A percentile compares a stretch with the other conserved stretches of the same genome.
Evolutionary conservation across 2,329 filamentous ascomycete species (phyloP).

Genomic region (Fusarium luffae): DNA sequence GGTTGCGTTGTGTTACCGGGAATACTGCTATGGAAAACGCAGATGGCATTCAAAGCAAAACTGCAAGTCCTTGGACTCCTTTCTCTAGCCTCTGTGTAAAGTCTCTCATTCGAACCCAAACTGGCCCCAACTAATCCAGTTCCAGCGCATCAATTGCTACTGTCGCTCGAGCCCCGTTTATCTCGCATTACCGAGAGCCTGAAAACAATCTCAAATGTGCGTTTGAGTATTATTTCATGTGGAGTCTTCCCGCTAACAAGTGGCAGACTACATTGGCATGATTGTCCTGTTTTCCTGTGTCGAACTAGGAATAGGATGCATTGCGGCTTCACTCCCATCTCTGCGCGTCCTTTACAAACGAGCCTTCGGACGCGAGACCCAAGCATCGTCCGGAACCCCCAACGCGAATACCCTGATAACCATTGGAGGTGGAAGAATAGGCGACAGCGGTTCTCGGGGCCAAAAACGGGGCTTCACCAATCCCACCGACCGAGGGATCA

Average conservation of each 20-base stretch:
- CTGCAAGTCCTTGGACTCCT: constrained; percentile 4
- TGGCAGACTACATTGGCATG: neutral
- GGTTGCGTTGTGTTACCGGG: neutral
- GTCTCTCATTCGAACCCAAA: fast-evolving
- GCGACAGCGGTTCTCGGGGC: neutral
- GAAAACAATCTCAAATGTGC: constrained; percentile 11
- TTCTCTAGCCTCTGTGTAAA: constrained; percentile 9
- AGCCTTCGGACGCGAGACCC: neutral
- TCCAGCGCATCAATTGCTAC: constrained; percentile 9
- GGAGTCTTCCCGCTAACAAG: neutral
- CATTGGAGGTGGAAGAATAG: neutral
- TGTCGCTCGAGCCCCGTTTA: constrained; percentile 3
- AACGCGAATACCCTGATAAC: neutral
- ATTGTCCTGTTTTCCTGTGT: constrained; percentile 9
- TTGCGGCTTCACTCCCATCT: neutral
- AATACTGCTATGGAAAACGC: constrained; percentile 7
- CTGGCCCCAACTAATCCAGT: neutral
- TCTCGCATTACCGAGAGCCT: neutral
- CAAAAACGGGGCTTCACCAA: neutral
- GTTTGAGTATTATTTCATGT: fast-evolving
- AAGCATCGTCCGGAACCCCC: neutral
- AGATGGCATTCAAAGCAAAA: constrained; percentile 2
- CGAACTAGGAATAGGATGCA: neutral
- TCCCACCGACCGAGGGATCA: neutral
- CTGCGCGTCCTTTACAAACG: neutral